These are phyloP conservation scores for Amanita fuliginea DNA, from an alignment of 768 basidiomycete species.

Conservation along the genomic window DNA sequence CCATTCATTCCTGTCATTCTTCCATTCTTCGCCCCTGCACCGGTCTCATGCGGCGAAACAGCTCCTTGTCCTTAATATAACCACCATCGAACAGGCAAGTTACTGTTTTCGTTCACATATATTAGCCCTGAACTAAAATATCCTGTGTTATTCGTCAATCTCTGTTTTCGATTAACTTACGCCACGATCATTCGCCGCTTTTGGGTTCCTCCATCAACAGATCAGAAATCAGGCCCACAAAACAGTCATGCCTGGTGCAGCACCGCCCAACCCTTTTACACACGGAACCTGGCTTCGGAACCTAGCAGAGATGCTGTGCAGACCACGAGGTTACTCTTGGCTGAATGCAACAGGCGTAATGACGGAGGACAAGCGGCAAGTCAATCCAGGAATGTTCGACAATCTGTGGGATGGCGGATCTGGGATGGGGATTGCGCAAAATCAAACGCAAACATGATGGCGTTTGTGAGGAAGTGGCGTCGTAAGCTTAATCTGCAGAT, in stretches of 20 bases:
- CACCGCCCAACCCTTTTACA: conserved; percentile 81
- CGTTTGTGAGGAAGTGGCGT: neutral
- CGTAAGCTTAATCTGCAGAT: neutral
- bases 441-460: conserved; percentile 1
- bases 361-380: conserved; percentile 60
- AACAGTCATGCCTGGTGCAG: conserved; percentile 45
- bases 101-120: conserved; percentile 4
- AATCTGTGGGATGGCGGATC: conserved; percentile 8
- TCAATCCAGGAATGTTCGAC: conserved; percentile 53
- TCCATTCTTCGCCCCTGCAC: neutral
- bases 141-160: neutral
- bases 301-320: conserved; percentile 63
- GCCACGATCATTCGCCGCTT: neutral
- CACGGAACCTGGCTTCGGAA: conserved; percentile 71
- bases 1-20: neutral
- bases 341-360: conserved; percentile 47
- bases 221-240: conserved; percentile 83
- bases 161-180: neutral
- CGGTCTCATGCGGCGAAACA: conserved; percentile 16
- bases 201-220: conserved; percentile 21
- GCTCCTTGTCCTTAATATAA: conserved; percentile 78
- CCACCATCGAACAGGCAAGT: conserved; percentile 91
- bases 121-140: neutral
- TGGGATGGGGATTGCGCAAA: conserved; percentile 3
- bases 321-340: conserved; percentile 78